These are phyloP conservation scores for Bipolaris gigantea DNA, from an alignment of 2,329 filamentous ascomycete genomes.

Conservation along the genomic window DNA sequence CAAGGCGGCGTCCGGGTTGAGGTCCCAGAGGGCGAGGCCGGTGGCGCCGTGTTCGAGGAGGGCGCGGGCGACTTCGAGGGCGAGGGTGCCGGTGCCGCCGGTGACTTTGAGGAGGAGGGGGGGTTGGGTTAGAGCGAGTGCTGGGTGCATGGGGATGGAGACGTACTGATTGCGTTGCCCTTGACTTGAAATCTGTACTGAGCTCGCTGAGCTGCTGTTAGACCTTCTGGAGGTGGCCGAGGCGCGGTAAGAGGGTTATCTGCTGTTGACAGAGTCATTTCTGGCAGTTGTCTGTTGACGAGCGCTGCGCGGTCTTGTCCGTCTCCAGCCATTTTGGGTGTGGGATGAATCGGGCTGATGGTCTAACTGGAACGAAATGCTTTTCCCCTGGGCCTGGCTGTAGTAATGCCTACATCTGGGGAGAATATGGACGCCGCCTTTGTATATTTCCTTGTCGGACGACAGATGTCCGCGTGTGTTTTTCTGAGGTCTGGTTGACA, in stretches of 20 bases:
- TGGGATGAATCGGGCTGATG: background rate
- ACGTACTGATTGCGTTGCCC: conserved; percentile 57
- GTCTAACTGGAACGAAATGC: no score
- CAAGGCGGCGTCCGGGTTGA: conserved; percentile 51
- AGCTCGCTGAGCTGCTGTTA: conserved; percentile 49
- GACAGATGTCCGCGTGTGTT: conserved; percentile 17
- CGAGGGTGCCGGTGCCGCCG: conserved; percentile 67
- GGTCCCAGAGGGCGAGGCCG: conserved; percentile 64
- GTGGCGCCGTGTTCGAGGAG: conserved; percentile 69
- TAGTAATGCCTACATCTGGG: no score
- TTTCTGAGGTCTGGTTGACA: conserved; percentile 10
- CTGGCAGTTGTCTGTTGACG: conserved; percentile 49
- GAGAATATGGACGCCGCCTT: background rate
- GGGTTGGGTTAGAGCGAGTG: background rate
- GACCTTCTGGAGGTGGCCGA: conserved; percentile 46
- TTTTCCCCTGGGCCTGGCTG: background rate
- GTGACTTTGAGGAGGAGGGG: conserved; percentile 57
- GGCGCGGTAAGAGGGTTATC: conserved; percentile 50
- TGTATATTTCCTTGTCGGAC: conserved; percentile 10
- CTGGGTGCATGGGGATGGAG: background rate
- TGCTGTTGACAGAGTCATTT: conserved; percentile 55
- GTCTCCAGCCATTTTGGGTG: conserved; percentile 37
- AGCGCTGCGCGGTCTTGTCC: conserved; percentile 49
- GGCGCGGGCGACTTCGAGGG: conserved; percentile 60
- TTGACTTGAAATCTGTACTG: conserved; percentile 54